A percentile compares a stretch with the other conserved stretches of the same genome.
These are phyloP conservation scores for Starmerella powellii DNA, from an alignment of 805 yeast genomes.

Conservation along the genomic window DNA sequence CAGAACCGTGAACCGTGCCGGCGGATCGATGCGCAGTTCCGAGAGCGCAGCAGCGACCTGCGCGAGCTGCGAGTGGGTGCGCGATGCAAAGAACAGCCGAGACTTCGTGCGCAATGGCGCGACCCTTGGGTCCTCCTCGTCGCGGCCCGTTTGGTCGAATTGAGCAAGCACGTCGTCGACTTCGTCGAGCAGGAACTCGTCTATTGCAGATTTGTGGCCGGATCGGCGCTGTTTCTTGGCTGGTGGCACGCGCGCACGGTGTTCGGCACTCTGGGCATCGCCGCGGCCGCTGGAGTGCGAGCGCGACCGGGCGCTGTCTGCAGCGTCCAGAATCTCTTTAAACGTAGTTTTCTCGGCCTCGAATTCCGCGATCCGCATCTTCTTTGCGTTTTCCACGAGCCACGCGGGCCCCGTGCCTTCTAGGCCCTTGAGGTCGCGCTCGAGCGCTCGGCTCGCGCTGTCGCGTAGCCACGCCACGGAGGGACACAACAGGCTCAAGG, in stretches of 20 bases:
- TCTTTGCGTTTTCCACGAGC: slow-evolving; percentile 39
- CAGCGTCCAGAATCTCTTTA: slow-evolving; percentile 21
- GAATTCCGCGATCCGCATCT: slow-evolving; percentile 18
- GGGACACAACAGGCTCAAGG: slow-evolving; percentile 74
- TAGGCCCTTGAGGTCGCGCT: slow-evolving; percentile 16
- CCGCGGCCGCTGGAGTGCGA: too few relatives aligned
- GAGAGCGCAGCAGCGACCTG: slow-evolving; percentile 68
- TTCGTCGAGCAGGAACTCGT: slow-evolving; percentile 12
- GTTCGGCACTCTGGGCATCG: not conserved
- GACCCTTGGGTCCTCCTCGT: not conserved
- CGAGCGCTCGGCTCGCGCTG: slow-evolving; percentile 19
- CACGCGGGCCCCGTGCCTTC: slow-evolving; percentile 53
- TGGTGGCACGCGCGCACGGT: too few relatives aligned
- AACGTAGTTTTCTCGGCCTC: slow-evolving; percentile 19
- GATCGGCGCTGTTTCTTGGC: too few relatives aligned
- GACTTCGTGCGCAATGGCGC: slow-evolving; percentile 26
- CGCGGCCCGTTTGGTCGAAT: not conserved
- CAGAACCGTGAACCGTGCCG: slow-evolving; percentile 55
- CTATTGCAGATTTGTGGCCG: not conserved
- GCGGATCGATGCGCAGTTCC: slow-evolving; percentile 51
- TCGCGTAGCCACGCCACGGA: slow-evolving; percentile 71
- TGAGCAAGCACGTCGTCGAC: slow-evolving; percentile 1
- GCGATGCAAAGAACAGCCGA: slow-evolving; percentile 58
- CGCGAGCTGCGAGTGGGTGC: slow-evolving; percentile 81
- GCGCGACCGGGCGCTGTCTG: not conserved